Base-by-base conservation (phyloP, 176 grass and related monocot species). In the Secale cereale region DNA sequence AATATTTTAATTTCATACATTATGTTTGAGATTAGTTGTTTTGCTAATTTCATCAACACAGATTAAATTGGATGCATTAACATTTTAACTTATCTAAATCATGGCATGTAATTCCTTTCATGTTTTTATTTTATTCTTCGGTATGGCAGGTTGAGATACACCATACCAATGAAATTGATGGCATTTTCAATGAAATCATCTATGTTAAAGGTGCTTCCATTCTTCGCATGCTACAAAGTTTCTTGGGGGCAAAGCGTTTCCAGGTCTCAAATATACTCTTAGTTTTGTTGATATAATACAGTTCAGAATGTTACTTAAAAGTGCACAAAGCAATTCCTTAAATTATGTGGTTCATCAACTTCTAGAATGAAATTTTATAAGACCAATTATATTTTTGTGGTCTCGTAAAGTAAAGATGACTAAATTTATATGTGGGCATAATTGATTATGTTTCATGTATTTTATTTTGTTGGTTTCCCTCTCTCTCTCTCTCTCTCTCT, bases 211-310 rank as follows among this genome's bases (percentile, higher is more conserved):
- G 94, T 36, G 89, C 87, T 72, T 90, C 91, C 80, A 59, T 85
- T 85, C 82, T 97, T 78, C 79, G 77, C 16, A 97, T 97, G 94
- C 83, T 97, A 41, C 91, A 97, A 65, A 92, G 84, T 83, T 97
- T 88, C 87, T 79, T 97, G 39, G 94, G 94, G 37, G 82, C 89
- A 39, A 79, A 83, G 61, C 79, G 54, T 87, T 97, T 97, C 86
- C 89, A 94, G 89, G 94, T 97, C 77, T 66, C 59, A 65, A 77
- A 22, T 79, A 17, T 66, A 8, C 8, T 27, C 31, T 71, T 60
- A 41, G 62, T 46, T 40, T 43, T 52, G 70, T 72, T 31, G 60
- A 15, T 43, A 43, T 2, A 43, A 43, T 3, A 43, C 0, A 43
- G 0, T 43, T 43, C 3, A 43, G 11, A 52, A 9, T 82, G 20